Percentiles rank a stretch among this genome's conserved stretches.
Conservation (phyloP, 345 rosid species). For the Citrus medica region DNA sequence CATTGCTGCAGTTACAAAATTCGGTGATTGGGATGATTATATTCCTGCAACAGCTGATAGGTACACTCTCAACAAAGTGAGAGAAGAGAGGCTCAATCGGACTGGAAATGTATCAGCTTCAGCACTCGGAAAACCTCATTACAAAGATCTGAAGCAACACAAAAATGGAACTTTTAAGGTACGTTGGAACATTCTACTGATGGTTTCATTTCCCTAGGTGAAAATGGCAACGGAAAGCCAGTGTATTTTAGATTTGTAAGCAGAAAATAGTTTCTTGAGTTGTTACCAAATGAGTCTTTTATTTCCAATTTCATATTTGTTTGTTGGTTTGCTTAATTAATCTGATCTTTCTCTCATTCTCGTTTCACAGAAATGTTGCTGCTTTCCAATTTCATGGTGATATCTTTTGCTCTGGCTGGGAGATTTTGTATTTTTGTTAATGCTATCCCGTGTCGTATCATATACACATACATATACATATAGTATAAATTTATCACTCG, state of each 20-base stretch:
- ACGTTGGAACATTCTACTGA: background rate
- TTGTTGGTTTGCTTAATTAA: background rate
- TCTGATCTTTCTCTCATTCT: conserved; percentile 1
- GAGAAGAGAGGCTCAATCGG: conserved; percentile 27
- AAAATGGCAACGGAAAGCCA: too few species aligned
- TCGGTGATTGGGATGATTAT: conserved; percentile 39
- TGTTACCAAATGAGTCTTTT: background rate
- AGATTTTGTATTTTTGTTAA: background rate
- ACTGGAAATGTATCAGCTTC: background rate
- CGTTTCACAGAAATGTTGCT: conserved; percentile 2
- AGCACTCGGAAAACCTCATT: background rate
- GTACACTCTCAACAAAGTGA: conserved; percentile 28
- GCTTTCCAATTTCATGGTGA: conserved; percentile 11
- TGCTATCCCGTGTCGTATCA: background rate
- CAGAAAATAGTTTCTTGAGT: background rate
- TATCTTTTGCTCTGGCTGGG: background rate
- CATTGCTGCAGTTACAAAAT: conserved; percentile 28
- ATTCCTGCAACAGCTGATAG: conserved; percentile 31
- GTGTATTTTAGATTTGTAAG: background rate
- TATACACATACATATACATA: background rate
- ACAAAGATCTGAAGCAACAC: background rate
- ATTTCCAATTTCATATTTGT: background rate
- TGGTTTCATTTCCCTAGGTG: background rate
- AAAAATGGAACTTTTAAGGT: conserved; percentile 9
- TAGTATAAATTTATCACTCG: background rate